Conservation (phyloP, 2,329 filamentous ascomycete species). For the Pseudogymnoascus sp. region DNA sequence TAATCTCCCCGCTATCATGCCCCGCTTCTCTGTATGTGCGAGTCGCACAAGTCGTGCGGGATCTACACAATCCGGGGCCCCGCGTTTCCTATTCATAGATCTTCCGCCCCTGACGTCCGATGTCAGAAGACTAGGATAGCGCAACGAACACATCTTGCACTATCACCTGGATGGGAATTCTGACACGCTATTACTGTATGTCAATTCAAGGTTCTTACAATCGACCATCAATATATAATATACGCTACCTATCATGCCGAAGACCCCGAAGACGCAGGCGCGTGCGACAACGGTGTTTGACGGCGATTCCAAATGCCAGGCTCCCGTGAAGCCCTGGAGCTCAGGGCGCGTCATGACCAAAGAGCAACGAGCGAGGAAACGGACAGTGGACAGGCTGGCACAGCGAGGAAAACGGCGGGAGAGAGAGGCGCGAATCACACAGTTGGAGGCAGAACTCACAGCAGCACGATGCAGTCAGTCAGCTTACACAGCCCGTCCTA, state of each 20-base stretch:
- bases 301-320: background rate
- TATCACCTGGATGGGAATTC: background rate
- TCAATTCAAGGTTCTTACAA: background rate
- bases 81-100: background rate
- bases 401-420: conserved; percentile 81
- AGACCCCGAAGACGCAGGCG: background rate
- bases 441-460: background rate
- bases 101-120: background rate
- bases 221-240: background rate
- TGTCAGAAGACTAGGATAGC: background rate
- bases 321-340: background rate
- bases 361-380: conserved; percentile 79
- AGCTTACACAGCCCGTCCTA: background rate
- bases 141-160: background rate
- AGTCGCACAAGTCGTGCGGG: background rate
- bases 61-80: background rate
- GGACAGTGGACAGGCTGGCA: conserved; percentile 84
- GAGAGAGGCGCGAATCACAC: conserved; percentile 68
- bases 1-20: background rate
- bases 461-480: background rate
- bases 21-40: background rate
- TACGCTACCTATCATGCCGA: background rate
- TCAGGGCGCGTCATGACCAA: conserved; percentile 32
- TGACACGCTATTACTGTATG: background rate
- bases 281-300: background rate